Percentiles rank a stretch among this genome's conserved stretches.
These are phyloP conservation scores for Diaporthe humulicola DNA, from an alignment of 2,329 filamentous ascomycete genomes.

Conservation along the genomic window DNA sequence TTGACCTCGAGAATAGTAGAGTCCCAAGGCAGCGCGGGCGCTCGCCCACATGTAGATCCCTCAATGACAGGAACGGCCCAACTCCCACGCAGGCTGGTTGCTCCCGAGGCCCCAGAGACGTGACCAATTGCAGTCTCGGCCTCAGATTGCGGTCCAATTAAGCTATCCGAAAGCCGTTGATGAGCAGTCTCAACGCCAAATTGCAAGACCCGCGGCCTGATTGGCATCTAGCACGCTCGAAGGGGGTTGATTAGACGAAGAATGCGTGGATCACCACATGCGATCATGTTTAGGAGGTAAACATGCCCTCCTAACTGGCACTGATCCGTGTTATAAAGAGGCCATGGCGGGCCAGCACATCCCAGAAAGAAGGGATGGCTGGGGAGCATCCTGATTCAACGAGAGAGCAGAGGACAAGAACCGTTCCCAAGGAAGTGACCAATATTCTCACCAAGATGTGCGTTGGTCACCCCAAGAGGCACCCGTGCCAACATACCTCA, in stretches of 20 bases:
- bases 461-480: conserved; percentile 65
- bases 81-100: conserved; percentile 10
- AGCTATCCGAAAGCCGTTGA: conserved; percentile 21
- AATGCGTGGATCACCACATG: conserved; percentile 9
- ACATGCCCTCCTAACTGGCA: neutral
- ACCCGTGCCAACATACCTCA: conserved; percentile 67
- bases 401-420: too few species aligned
- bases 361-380: neutral
- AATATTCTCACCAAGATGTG: conserved; percentile 57
- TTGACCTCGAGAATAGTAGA: neutral
- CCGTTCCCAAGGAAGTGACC: neutral
- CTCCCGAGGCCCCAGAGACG: conserved; percentile 3
- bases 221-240: conserved; percentile 20
- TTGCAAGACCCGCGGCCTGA: conserved; percentile 21
- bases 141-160: conserved; percentile 21
- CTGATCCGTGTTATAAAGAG: conserved; percentile 5
- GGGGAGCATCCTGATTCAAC: neutral
- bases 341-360: neutral
- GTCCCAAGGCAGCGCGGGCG: conserved; percentile 16
- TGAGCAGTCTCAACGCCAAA: conserved; percentile 35
- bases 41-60: conserved; percentile 20
- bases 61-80: neutral
- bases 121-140: neutral
- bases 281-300: neutral
- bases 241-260: neutral